Evolutionary conservation across 2,329 filamentous ascomycete species (phyloP).

Genomic region (Trichoderma sp.): DNA sequence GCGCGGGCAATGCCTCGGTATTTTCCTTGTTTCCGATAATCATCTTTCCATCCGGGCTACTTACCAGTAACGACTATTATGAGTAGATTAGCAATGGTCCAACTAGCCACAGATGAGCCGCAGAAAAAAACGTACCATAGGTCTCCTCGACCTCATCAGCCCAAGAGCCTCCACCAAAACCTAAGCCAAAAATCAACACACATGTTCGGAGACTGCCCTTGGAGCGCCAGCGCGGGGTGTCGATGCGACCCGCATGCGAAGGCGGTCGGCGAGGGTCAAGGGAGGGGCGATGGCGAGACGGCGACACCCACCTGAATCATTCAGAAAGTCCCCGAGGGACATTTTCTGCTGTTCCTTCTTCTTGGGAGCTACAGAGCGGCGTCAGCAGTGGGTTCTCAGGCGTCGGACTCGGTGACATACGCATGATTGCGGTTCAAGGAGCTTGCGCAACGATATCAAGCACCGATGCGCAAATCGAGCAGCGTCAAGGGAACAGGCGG

Average conservation of each 20-base stretch:
- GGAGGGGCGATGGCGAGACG: conserved; percentile 27
- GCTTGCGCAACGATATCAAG: conserved; percentile 49
- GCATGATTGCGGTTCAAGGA: conserved; percentile 61
- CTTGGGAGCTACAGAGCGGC: conserved; percentile 69
- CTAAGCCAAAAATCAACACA: conserved; percentile 38
- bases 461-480: conserved; percentile 44
- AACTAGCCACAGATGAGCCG: background rate
- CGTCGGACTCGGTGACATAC: conserved; percentile 44
- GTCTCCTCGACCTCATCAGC: conserved; percentile 98
- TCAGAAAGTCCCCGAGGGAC: conserved; percentile 94
- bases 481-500: conserved; percentile 11
- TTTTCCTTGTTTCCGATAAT: background rate
- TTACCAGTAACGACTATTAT: conserved; percentile 40
- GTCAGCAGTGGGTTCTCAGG: conserved; percentile 24
- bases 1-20: conserved; percentile 4
- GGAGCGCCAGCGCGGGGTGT: conserved; percentile 33
- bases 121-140: conserved; percentile 59
- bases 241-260: conserved; percentile 27
- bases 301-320: conserved; percentile 74
- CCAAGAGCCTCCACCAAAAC: conserved; percentile 76
- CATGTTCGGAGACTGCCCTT: conserved; percentile 32
- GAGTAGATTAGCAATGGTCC: conserved; percentile 33
- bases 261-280: conserved; percentile 32
- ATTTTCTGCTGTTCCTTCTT: conserved; percentile 96
- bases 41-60: conserved; percentile 22